Percentiles rank a stretch among this genome's conserved stretches.
Conservation (phyloP, 2,329 filamentous ascomycete genomes). For the Sporothrix luriei region DNA sequence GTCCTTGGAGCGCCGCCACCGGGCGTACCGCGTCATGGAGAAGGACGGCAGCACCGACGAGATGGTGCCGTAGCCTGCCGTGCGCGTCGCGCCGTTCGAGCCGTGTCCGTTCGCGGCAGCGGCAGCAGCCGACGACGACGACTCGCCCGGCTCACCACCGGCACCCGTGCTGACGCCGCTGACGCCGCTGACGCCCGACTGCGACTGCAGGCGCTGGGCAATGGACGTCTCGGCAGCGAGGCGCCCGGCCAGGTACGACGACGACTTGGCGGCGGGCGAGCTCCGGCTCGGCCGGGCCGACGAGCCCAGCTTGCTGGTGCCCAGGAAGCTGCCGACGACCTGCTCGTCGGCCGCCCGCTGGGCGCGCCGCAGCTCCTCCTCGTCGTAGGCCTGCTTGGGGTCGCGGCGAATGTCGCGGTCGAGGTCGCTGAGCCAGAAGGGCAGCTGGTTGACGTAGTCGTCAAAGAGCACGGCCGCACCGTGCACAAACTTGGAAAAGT, state of each 20-base stretch:
- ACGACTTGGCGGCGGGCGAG: conserved; percentile 64
- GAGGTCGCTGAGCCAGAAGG: conserved; percentile 92
- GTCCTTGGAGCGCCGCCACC: conserved; percentile 55
- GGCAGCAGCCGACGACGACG: conserved; percentile 9
- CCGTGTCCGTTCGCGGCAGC: background rate
- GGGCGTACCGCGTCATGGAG: conserved; percentile 76
- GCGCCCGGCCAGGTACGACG: conserved; percentile 62
- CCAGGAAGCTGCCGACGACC: conserved; percentile 85
- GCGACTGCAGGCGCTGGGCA: conserved; percentile 24
- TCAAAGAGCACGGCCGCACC: conserved; percentile 91
- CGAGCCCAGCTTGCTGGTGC: conserved; percentile 53
- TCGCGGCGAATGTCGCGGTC: conserved; percentile 94
- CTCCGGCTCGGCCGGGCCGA: conserved; percentile 63
- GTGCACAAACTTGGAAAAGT: conserved; percentile 97
- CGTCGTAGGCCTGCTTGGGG: conserved; percentile 84
- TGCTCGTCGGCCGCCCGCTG: conserved; percentile 83
- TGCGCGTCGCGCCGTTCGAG: conserved; percentile 28
- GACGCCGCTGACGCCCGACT: conserved; percentile 36
- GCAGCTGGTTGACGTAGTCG: conserved; percentile 92
- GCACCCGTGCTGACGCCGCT: conserved; percentile 37
- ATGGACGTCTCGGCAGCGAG: conserved; percentile 44
- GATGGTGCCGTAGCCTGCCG: conserved; percentile 56
- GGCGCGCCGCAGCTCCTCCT: conserved; percentile 82
- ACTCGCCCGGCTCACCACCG: conserved; percentile 15
- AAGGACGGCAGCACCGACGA: conserved; percentile 79